Evolutionary conservation across 306 rosid species (phyloP).

Genomic region (Sechiopsis laciniata): DNA sequence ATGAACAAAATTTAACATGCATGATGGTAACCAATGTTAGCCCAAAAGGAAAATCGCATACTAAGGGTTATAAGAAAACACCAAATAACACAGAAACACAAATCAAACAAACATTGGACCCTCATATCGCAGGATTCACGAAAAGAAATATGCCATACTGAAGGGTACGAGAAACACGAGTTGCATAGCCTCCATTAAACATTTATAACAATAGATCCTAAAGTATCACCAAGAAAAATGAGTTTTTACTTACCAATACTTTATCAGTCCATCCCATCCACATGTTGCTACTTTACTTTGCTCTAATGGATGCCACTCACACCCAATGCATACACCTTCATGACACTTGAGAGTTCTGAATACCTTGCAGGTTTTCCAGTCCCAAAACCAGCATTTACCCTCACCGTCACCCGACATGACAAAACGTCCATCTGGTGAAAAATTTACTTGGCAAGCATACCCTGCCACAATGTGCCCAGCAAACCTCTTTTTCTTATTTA

Average conservation of each 20-base stretch:
- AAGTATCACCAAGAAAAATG: neutral
- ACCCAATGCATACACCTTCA: slow-evolving; percentile 88
- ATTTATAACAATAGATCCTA: neutral
- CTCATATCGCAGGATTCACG: neutral
- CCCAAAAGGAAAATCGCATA: neutral
- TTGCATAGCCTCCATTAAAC: neutral
- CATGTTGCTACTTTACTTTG: slow-evolving; percentile 77
- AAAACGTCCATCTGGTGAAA: slow-evolving; percentile 92
- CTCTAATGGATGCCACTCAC: slow-evolving; percentile 90
- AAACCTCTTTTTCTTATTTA: slow-evolving; percentile 93
- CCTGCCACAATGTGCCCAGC: slow-evolving; percentile 96
- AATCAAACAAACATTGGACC: neutral
- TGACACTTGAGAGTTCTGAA: slow-evolving; percentile 93
- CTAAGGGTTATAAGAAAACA: neutral
- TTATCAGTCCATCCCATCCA: too few relatives aligned
- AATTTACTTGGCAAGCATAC: slow-evolving; percentile 89
- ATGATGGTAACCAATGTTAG: neutral
- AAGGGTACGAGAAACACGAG: slow-evolving; percentile 7
- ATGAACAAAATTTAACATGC: neutral
- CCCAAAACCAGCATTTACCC: slow-evolving; percentile 99
- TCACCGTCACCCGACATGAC: slow-evolving; percentile 95
- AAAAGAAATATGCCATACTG: neutral
- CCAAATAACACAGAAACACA: neutral
- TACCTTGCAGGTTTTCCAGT: slow-evolving; percentile 97
- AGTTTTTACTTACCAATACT: slow-evolving; percentile 16